Evolutionary conservation across 306 rosid species (phyloP).

Genomic region (Vicia sativa): DNA sequence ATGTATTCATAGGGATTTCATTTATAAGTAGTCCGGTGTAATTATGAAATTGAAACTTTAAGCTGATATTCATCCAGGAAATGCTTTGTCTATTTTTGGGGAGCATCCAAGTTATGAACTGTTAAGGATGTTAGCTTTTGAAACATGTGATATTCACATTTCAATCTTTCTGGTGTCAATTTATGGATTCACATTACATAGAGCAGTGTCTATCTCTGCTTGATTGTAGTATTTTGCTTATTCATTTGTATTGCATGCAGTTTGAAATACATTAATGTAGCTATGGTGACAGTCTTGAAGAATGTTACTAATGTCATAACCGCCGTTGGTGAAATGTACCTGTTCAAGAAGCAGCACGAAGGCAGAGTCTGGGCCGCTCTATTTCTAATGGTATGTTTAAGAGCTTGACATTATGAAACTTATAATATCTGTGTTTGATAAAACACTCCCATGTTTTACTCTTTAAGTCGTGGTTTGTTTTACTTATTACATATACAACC

Average conservation of each 20-base stretch:
- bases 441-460: slow-evolving; percentile 1
- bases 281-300: slow-evolving; percentile 98
- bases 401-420: slow-evolving; percentile 24
- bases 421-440: slow-evolving; percentile 8
- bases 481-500: slow-evolving; percentile 27
- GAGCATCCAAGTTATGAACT: slow-evolving; percentile 18
- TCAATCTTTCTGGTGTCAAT: slow-evolving; percentile 15
- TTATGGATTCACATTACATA: slow-evolving; percentile 19
- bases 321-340: slow-evolving; percentile 93
- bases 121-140: slow-evolving; percentile 16
- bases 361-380: slow-evolving; percentile 91
- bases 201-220: slow-evolving; percentile 3
- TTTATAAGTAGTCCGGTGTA: slow-evolving; percentile 15
- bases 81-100: slow-evolving; percentile 12
- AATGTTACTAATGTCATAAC: slow-evolving; percentile 98
- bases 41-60: slow-evolving; percentile 30
- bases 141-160: slow-evolving; percentile 15
- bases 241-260: slow-evolving; percentile 59
- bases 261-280: slow-evolving; percentile 96
- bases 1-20: not conserved
- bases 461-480: slow-evolving; percentile 8
- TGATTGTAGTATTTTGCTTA: slow-evolving; percentile 20
- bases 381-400: slow-evolving; percentile 81
- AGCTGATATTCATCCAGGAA: slow-evolving; percentile 17
- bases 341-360: slow-evolving; percentile 89